Conservation (phyloP, 2,329 filamentous ascomycete species). For the Cryphonectria naterciae region DNA sequence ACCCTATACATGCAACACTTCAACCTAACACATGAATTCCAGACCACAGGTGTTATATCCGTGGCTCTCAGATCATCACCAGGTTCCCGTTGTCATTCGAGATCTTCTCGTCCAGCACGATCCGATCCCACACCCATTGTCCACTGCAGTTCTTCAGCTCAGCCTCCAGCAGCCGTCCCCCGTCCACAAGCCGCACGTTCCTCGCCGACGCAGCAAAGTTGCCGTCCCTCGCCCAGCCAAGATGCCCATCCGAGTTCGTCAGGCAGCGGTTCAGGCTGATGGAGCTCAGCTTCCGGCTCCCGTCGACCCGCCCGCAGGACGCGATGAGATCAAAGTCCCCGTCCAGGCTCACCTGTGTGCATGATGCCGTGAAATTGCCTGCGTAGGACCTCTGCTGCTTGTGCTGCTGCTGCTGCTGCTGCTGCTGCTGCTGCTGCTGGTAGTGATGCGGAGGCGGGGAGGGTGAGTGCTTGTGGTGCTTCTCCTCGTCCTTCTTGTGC, state of each 20-base stretch:
- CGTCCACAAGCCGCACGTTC: conserved; percentile 28
- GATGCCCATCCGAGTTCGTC: conserved; percentile 29
- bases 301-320: conserved; percentile 28
- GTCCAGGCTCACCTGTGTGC: conserved; percentile 27
- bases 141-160: conserved; percentile 30
- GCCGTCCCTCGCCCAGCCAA: conserved; percentile 29
- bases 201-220: conserved; percentile 30
- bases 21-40: neutral
- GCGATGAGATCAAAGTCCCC: conserved; percentile 31
- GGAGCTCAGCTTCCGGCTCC: conserved; percentile 28
- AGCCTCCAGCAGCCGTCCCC: conserved; percentile 30
- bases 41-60: neutral
- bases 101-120: conserved; percentile 34
- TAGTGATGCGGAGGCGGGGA: conserved; percentile 7
- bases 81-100: conserved; percentile 31
- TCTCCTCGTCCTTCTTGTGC: conserved; percentile 41
- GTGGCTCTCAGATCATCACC: conserved; percentile 49
- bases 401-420: conserved; percentile 6
- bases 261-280: conserved; percentile 31
- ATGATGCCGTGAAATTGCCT: conserved; percentile 30
- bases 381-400: neutral
- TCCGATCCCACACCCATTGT: conserved; percentile 30
- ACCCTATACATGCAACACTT: neutral
- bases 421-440: conserved; percentile 2
- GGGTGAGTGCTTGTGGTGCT: conserved; percentile 26